Conservation (phyloP, 805 yeast genomes). For the Lipomyces kockii region DNA sequence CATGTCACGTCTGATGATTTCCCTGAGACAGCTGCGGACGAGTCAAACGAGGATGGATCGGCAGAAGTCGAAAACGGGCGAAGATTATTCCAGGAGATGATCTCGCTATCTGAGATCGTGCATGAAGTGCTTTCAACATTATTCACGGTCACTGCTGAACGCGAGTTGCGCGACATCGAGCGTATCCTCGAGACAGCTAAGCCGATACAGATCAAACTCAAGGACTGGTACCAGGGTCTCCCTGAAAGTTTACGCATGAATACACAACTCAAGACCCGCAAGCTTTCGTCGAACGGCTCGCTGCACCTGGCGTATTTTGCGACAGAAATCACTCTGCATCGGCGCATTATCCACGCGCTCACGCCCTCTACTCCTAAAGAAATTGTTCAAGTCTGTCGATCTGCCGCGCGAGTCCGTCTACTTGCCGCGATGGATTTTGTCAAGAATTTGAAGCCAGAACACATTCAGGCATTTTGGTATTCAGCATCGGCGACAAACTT, state of each 20-base stretch:
- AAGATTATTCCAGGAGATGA: slow-evolving; percentile 66
- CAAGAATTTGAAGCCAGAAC: slow-evolving; percentile 37
- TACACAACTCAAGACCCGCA: slow-evolving; percentile 67
- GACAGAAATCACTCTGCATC: slow-evolving; percentile 40
- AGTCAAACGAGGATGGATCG: slow-evolving; percentile 52
- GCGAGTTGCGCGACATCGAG: slow-evolving; percentile 61
- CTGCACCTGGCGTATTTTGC: slow-evolving; percentile 40
- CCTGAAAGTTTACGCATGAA: slow-evolving; percentile 43
- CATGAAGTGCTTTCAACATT: slow-evolving; percentile 74
- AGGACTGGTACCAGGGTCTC: slow-evolving; percentile 46
- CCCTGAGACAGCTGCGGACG: slow-evolving; percentile 41
- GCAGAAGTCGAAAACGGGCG: slow-evolving; percentile 75
- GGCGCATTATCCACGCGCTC: slow-evolving; percentile 53
- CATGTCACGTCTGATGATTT: slow-evolving; percentile 55
- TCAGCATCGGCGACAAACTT: slow-evolving; percentile 33
- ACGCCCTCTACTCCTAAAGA: slow-evolving; percentile 50
- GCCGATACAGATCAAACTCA: slow-evolving; percentile 41
- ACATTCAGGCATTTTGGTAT: slow-evolving; percentile 41
- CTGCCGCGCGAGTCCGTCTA: slow-evolving; percentile 43
- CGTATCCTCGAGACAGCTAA: slow-evolving; percentile 73
- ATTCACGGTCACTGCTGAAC: slow-evolving; percentile 70
- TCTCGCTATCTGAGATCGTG: slow-evolving; percentile 67
- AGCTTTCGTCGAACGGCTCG: slow-evolving; percentile 66
- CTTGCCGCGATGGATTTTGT: slow-evolving; percentile 40
- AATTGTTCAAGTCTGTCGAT: slow-evolving; percentile 34